phyloP scores from a whole-genome alignment of 768 basidiomycete genomes.

The Megacollybia marginata region DNA sequence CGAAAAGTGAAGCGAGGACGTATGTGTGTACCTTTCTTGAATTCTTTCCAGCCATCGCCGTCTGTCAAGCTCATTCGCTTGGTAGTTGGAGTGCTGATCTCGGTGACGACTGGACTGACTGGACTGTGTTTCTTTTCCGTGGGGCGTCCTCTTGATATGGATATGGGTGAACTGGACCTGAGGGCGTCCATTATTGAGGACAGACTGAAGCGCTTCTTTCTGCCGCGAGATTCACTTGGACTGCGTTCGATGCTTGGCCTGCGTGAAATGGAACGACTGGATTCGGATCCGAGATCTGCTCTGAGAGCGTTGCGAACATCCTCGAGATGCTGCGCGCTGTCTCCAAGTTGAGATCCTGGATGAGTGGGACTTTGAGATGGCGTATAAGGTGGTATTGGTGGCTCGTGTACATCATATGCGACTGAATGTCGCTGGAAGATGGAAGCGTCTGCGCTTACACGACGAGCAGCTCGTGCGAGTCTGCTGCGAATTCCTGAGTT shows the following conservation, averaged over 20 bases:
- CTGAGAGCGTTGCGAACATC: conserved; percentile 23
- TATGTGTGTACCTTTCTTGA: conserved; percentile 60
- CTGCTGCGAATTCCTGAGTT: neutral
- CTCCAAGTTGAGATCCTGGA: conserved; percentile 5
- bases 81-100: conserved; percentile 18
- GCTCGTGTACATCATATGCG: neutral
- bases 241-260: conserved; percentile 32
- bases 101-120: neutral
- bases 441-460: conserved; percentile 9
- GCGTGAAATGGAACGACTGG: conserved; percentile 27
- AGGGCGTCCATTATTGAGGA: conserved; percentile 43
- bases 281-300: neutral
- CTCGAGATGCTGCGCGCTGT: conserved; percentile 26
- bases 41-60: conserved; percentile 73
- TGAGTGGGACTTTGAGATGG: conserved; percentile 8
- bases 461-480: conserved; percentile 6
- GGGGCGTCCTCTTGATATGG: conserved; percentile 30
- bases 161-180: conserved; percentile 42
- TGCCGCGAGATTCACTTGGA: conserved; percentile 12
- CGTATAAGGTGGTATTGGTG: conserved; percentile 9
- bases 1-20: neutral
- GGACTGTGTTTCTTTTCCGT: conserved; percentile 18
- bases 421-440: neutral
- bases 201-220: conserved; percentile 40
- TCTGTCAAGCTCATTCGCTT: conserved; percentile 31